Base-by-base conservation (phyloP, 331 rosid genomes). In the Pyrus hybrid region DNA sequence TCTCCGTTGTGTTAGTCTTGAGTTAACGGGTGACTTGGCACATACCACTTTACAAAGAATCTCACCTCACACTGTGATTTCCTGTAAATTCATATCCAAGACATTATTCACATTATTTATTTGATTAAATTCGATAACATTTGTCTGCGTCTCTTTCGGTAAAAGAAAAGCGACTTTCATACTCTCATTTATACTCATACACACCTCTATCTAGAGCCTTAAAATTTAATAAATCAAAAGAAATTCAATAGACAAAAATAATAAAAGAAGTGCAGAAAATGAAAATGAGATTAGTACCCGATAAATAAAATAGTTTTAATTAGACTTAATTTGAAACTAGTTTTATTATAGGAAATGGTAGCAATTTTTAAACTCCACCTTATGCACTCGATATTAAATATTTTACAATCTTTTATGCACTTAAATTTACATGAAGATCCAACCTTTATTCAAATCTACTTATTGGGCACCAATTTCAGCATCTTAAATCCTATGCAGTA, bases 401-500 rank as follows among this genome's bases (percentile, higher is more conserved):
- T 49, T 49, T 49, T 49, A 16, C 56, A 16, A 49, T 49, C n/a
- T 16, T 17, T 49, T 2, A 0, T 16, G 56, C 56, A 49, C 56
- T 49, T 9, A 49, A 49, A 49, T 49, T 49, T 28, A 28, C 67
- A 14, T 25, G 65, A 61, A 61, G 33, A 61, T 61, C 18, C 33
- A 3, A 25, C 33, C 5, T 61, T 25, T 57, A 57, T 7, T 25
- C 16, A 11, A 57, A 57, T 57, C 8, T 17, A 49, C 4, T 49
- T 17, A 49, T 49, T 6, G 8, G 56, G 9, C 64, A 58, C 4
- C 30, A 58, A 8, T 8, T 13, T 62, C 66, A 62, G n/a, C 30
- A 62, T 26, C 33, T 61, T 66, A 77, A 56, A 82, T 45, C 11
- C 29, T 70, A 20, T 74, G 84, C 2, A 86, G 37, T 22, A 84